A percentile compares a stretch with the other conserved stretches of the same genome.
Conservation (phyloP, 2,329 filamentous ascomycete species). For the Parafenestella ontariensis region DNA sequence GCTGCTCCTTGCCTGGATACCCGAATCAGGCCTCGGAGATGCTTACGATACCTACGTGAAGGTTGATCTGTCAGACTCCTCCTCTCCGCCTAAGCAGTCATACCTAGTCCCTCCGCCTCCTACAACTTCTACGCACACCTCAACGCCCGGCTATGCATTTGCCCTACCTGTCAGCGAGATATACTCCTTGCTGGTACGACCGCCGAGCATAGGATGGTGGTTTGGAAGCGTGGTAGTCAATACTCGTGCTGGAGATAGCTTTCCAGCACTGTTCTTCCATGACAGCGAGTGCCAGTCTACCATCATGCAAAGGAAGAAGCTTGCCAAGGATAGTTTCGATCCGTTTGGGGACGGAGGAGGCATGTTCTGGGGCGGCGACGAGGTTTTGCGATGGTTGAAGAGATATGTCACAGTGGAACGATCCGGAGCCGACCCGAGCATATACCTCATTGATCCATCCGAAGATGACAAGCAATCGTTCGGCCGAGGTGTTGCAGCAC, state of each 20-base stretch:
- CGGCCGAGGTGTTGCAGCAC: slow-evolving; percentile 62
- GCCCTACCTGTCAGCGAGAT: slow-evolving; percentile 88
- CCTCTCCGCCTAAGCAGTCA: slow-evolving; percentile 81
- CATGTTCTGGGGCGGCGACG: slow-evolving; percentile 98
- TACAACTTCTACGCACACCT: slow-evolving; percentile 77
- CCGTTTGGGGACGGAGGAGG: slow-evolving; percentile 84
- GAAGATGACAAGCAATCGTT: slow-evolving; percentile 86
- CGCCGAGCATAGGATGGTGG: slow-evolving; percentile 97
- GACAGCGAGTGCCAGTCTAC: slow-evolving; percentile 97
- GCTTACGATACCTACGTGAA: slow-evolving; percentile 89
- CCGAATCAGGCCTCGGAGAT: slow-evolving; percentile 86
- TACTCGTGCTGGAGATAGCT: slow-evolving; percentile 85
- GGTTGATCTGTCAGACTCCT: slow-evolving; percentile 84
- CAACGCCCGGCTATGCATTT: slow-evolving; percentile 83
- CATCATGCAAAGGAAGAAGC: slow-evolving; percentile 89
- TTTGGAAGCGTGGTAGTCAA: slow-evolving; percentile 96
- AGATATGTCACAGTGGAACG: slow-evolving; percentile 83
- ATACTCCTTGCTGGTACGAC: slow-evolving; percentile 87
- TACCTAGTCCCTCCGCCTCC: slow-evolving; percentile 93
- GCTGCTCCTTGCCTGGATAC: slow-evolving; percentile 90
- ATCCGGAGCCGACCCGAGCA: slow-evolving; percentile 84
- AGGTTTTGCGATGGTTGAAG: slow-evolving; percentile 89
- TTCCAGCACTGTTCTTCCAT: slow-evolving; percentile 96
- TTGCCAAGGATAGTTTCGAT: slow-evolving; percentile 84
- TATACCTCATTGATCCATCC: slow-evolving; percentile 88